phyloP scores from a whole-genome alignment of 371 early-diverging fungal genomes.

The Actinomortierella wolfii region DNA sequence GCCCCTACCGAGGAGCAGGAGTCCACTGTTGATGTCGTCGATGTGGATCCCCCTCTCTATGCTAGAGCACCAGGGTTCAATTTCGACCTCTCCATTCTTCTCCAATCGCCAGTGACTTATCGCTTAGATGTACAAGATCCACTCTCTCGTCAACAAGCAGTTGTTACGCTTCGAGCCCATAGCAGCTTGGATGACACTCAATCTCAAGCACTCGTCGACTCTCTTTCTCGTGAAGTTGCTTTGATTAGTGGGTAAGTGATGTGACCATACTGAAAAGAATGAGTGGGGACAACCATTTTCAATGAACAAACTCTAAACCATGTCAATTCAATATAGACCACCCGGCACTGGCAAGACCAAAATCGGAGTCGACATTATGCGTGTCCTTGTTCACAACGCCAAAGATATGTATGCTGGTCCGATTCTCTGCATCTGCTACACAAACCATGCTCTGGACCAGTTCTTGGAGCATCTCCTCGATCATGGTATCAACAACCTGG shows the following conservation, averaged over 20 bases:
- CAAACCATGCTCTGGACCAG: slow-evolving; percentile 64
- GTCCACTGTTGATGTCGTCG: not conserved
- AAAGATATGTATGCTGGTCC: slow-evolving; percentile 34
- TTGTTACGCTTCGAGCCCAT: slow-evolving; percentile 6
- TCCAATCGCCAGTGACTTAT: not conserved
- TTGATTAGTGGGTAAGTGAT: slow-evolving; percentile 46
- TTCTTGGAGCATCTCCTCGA: slow-evolving; percentile 52
- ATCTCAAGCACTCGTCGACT: slow-evolving; percentile 40
- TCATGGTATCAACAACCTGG: slow-evolving; percentile 22
- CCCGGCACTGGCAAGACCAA: slow-evolving; percentile 63
- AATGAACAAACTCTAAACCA: too few relatives aligned
- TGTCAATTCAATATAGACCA: too few relatives aligned
- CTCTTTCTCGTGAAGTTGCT: slow-evolving; percentile 48
- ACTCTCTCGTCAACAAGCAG: slow-evolving; percentile 4
- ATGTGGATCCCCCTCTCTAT: slow-evolving; percentile 40
- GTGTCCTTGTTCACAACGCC: slow-evolving; percentile 46
- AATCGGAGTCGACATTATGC: slow-evolving; percentile 53
- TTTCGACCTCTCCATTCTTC: slow-evolving; percentile 40
- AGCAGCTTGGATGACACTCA: slow-evolving; percentile 46
- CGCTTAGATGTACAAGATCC: slow-evolving; percentile 12
- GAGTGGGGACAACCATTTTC: too few relatives aligned
- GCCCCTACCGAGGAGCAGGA: slow-evolving; percentile 30
- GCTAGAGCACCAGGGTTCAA: slow-evolving; percentile 43
- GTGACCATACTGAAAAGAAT: too few relatives aligned
- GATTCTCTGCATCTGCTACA: slow-evolving; percentile 55